Evolutionary conservation across 2,329 filamentous ascomycete species (phyloP).

Genomic region (Botrytis porri): DNA sequence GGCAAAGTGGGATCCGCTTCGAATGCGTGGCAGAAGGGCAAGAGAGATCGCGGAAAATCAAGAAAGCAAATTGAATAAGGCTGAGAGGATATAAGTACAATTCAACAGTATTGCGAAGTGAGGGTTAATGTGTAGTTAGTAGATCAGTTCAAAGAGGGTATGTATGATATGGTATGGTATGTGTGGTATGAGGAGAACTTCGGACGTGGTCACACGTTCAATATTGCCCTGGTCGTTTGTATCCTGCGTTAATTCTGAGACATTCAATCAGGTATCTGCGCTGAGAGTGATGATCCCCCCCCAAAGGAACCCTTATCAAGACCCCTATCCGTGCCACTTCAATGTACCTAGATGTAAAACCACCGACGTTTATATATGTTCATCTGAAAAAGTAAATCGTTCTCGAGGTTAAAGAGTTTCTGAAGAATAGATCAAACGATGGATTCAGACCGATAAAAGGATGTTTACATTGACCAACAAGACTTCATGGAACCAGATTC

Average conservation of each 20-base stretch:
- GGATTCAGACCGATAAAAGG: neutral
- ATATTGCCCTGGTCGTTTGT: conserved; percentile 11
- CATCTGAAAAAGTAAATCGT: neutral
- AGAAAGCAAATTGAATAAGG: neutral
- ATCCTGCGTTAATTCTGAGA: conserved; percentile 12
- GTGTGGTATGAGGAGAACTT: conserved; percentile 11
- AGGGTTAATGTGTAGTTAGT: conserved; percentile 5
- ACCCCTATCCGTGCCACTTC: conserved; percentile 2
- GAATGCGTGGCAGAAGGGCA: neutral
- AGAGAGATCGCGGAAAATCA: conserved; percentile 1
- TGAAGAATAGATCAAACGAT: neutral
- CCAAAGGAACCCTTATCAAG: conserved; percentile 9
- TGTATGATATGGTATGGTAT: conserved; percentile 11
- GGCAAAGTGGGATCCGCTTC: conserved; percentile 22
- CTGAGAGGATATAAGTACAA: conserved; percentile 9
- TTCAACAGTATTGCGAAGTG: neutral
- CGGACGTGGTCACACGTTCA: conserved; percentile 15
- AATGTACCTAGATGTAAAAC: neutral
- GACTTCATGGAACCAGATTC: neutral
- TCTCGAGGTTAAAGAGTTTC: neutral
- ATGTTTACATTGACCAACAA: conserved; percentile 9
- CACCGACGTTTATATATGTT: neutral
- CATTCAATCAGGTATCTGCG: conserved; percentile 14
- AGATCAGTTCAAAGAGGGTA: conserved; percentile 1
- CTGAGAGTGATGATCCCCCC: conserved; percentile 9